Evolutionary conservation across 257 asterid species (phyloP), one percentile per base, ranked within the genome.

Genomic region (Solanum chiquidenum): DNA sequence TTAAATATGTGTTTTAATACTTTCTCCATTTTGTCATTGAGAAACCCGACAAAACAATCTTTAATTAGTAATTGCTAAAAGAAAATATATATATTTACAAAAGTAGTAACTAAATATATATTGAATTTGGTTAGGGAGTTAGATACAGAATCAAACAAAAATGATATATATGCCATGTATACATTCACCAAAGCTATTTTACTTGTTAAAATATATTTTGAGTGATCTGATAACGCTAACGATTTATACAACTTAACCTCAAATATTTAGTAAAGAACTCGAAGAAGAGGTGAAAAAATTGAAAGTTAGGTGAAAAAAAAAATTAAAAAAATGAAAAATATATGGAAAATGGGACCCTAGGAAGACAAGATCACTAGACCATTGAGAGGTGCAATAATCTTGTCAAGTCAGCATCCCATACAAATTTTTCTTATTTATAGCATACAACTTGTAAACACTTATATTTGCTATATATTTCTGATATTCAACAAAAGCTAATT

Each of bases 331-430:
- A 55, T 52, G 35, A 62, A 52, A 71, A 58, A 73, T 21, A 58
- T 34, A 83, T 52, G 73, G 16, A 31, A 34, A 62, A 71, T 83
- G 49, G 86, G 34, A 92, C 52, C 69, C 52, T 33, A 52, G 49
- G 44, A 77, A 62, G 66, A 40, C 87, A 90, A 87, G 90, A 89
- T 90, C 89, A 90, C 74, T 79, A 73, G 89, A 90, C 95, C 91
- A 92, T 91, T 86, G 82, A 89, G 49, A 64, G 94, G 87, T 92
- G 90, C 89, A 86, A 88, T 84, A 87, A 87, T 88, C 90, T 88
- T 91, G 89, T 90, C 93, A 89, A 33, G 16, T 86, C 90, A 91
- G 89, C 90, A 85, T 72, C 76, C 64, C 3, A 12, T 20, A 38
- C 66, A 42, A 80, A 46, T 14, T 74, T 49, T 46, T 7, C 29